These are phyloP conservation scores for Aureobasidium sp. DNA, from an alignment of 2,329 filamentous ascomycete species.

Conservation along the genomic window DNA sequence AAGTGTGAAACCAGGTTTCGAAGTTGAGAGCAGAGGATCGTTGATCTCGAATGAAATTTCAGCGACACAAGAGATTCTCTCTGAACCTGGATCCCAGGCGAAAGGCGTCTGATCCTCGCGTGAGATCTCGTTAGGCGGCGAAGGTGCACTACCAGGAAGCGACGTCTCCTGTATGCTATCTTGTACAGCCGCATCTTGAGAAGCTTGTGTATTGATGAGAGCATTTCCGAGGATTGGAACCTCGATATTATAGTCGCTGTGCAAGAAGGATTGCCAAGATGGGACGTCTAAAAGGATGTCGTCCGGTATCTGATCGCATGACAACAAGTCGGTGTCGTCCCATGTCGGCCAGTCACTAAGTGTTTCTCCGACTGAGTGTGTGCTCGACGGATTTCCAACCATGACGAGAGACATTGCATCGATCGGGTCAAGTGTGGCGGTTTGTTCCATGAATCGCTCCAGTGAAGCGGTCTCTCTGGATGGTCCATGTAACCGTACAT, in stretches of 20 bases:
- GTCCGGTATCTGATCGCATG: not conserved
- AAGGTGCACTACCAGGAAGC: not conserved
- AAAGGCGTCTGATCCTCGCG: not conserved
- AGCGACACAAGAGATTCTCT: not conserved
- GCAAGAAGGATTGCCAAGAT: not conserved
- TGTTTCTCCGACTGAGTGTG: not conserved
- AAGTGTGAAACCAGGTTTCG: not conserved
- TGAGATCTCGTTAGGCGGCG: not conserved
- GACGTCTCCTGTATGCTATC: not conserved
- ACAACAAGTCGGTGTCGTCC: not conserved
- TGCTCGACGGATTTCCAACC: not conserved
- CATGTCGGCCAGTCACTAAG: not conserved
- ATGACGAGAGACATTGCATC: not conserved
- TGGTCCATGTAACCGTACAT: not conserved
- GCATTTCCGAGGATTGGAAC: not conserved
- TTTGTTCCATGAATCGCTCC: not conserved
- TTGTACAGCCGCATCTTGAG: not conserved
- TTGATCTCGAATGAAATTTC: not conserved
- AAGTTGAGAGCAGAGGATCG: not conserved
- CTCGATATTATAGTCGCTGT: not conserved
- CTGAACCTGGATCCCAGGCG: not conserved
- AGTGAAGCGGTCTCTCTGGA: not conserved
- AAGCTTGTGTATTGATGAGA: not conserved
- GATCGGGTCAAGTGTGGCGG: not conserved
- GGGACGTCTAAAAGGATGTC: not conserved